phyloP scores from a whole-genome alignment of 306 rosid species.

The Cucurbita moschata region DNA sequence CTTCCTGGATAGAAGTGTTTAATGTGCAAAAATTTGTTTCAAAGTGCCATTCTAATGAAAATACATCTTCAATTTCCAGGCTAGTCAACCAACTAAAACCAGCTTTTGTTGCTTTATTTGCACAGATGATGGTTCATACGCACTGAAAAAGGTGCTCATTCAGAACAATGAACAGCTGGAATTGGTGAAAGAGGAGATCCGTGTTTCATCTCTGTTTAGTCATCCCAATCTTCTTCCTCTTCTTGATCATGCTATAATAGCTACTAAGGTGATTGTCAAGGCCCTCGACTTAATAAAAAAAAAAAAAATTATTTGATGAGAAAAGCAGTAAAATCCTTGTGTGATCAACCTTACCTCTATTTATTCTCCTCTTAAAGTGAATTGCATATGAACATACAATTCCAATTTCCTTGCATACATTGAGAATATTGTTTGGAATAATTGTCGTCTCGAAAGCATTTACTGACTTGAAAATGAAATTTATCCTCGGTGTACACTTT shows the following conservation, averaged over 20 bases:
- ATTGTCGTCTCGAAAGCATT: not conserved
- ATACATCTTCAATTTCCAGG: not conserved
- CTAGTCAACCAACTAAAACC: not conserved
- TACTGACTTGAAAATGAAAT: not conserved
- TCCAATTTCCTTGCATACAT: not conserved
- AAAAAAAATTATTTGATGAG: not conserved
- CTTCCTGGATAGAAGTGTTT: not conserved
- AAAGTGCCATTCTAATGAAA: not conserved
- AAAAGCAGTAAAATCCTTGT: not conserved
- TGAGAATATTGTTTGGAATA: not conserved
- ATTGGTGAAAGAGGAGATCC: slow-evolving; percentile 90
- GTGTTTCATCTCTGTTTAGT: slow-evolving; percentile 73
- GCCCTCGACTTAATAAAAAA: not conserved
- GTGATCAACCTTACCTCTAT: not conserved
- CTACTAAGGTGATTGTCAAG: slow-evolving; percentile 48
- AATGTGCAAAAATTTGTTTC: not conserved
- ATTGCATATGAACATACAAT: not conserved
- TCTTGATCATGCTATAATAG: slow-evolving; percentile 88
- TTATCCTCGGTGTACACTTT: not conserved
- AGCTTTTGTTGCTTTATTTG: not conserved
- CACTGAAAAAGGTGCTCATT: slow-evolving; percentile 94
- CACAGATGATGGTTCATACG: slow-evolving; percentile 81
- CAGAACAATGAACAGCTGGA: slow-evolving; percentile 80
- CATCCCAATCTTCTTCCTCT: slow-evolving; percentile 94
- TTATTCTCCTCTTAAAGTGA: not conserved